phyloP scores from a whole-genome alignment of 306 rosid genomes.

The Psophocarpus tetragonolobus region DNA sequence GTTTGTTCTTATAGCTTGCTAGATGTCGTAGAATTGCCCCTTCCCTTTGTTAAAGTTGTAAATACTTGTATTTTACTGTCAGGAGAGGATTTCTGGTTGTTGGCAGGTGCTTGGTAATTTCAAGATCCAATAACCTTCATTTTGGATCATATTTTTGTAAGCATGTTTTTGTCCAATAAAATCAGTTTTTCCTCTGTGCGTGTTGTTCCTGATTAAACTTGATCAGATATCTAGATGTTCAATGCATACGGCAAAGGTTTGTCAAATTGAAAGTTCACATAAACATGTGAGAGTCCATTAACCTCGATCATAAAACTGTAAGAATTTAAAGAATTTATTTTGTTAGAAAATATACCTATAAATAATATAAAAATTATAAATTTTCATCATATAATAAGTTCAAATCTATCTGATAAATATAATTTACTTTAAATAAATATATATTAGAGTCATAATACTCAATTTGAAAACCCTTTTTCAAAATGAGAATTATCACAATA shows the following conservation, averaged over 20 bases:
- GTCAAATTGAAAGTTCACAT: too few relatives aligned
- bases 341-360: too few relatives aligned
- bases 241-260: neutral
- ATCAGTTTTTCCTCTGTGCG: conserved; percentile 19
- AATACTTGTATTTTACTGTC: conserved; percentile 32
- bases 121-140: conserved; percentile 32
- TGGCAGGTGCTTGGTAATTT: conserved; percentile 30
- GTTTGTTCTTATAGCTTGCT: conserved; percentile 32
- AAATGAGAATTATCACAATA: too few relatives aligned
- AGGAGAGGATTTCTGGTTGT: conserved; percentile 39
- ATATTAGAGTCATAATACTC: too few relatives aligned
- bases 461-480: too few relatives aligned
- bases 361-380: too few relatives aligned
- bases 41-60: conserved; percentile 41
- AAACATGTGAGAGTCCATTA: too few relatives aligned
- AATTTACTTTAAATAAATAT: too few relatives aligned
- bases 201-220: neutral
- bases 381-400: too few relatives aligned
- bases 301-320: too few relatives aligned
- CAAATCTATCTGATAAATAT: too few relatives aligned
- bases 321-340: too few relatives aligned
- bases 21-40: conserved; percentile 29
- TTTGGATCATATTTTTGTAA: conserved; percentile 38
- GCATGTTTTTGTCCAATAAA: conserved; percentile 25
- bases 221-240: neutral